Evolutionary conservation across 2,329 filamentous ascomycete genomes (phyloP).

Genomic region (Nemania sp.): DNA sequence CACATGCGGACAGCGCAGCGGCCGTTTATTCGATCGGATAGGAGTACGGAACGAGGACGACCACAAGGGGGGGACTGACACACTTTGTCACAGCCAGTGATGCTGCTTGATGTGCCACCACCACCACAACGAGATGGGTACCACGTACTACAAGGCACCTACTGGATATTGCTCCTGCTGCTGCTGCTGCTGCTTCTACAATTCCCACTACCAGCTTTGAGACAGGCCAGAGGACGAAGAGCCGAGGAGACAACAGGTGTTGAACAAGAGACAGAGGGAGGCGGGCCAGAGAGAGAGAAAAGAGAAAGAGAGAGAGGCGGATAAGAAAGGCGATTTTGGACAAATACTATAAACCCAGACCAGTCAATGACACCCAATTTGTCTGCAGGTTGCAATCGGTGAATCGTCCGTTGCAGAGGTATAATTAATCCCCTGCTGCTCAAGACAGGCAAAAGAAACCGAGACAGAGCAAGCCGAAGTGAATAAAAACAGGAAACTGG

Average conservation of each 20-base stretch:
- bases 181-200: neutral
- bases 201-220: neutral
- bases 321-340: constrained; percentile 18
- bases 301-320: no score
- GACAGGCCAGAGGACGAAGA: constrained; percentile 13
- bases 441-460: no score
- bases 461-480: no score
- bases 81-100: neutral
- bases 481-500: no score
- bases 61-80: constrained; percentile 5
- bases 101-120: neutral
- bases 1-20: constrained; percentile 38
- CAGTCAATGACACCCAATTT: neutral
- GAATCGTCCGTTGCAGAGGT: no score
- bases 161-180: neutral
- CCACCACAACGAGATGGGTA: neutral
- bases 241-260: neutral
- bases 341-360: constrained; percentile 17
- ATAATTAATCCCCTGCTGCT: no score
- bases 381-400: no score
- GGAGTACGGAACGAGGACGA: constrained; percentile 31
- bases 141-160: no score
- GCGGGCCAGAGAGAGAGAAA: neutral
- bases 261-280: neutral
- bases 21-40: constrained; percentile 39